Evolutionary conservation across 225 moss, liverwort and hornwort species (phyloP).

Genomic region (Antitrichia curtipendula): DNA sequence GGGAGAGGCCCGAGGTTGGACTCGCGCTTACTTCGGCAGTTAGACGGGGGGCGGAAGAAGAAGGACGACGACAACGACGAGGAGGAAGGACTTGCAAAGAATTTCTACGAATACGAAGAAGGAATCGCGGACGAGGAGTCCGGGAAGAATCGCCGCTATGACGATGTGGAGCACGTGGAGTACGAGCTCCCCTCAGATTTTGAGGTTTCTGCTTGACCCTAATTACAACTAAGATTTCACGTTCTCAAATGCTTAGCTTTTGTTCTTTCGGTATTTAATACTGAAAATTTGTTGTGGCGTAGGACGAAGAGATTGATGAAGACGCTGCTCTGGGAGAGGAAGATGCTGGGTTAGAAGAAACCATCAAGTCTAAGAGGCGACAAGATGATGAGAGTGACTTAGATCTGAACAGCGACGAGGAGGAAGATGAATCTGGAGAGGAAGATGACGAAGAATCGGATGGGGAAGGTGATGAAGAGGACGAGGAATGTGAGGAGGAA

Average conservation of each 20-base stretch:
- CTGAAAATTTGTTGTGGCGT: background rate
- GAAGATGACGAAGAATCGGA: background rate
- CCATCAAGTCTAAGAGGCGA: background rate
- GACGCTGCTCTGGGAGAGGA: constrained; percentile 63
- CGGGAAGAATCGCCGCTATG: constrained; percentile 73
- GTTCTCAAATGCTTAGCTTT: background rate
- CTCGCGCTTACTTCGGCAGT: constrained; percentile 36
- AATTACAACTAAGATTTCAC: background rate
- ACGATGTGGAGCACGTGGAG: constrained; percentile 59
- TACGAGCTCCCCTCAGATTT: constrained; percentile 90
- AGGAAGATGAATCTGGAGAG: background rate
- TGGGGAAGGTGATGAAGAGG: background rate
- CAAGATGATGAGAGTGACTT: constrained; percentile 9
- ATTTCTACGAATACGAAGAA: constrained; percentile 86
- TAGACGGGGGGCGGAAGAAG: constrained; percentile 8
- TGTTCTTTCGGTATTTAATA: background rate
- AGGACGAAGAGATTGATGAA: constrained; percentile 97
- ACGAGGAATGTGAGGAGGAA: constrained; percentile 22
- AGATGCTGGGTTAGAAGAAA: constrained; percentile 28
- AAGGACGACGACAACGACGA: background rate
- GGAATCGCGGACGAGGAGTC: constrained; percentile 73
- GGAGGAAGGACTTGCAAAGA: constrained; percentile 11
- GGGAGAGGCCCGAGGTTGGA: constrained; percentile 50
- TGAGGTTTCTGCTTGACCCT: constrained; percentile 35
- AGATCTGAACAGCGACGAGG: constrained; percentile 47